Base-by-base conservation (phyloP, 2,329 filamentous ascomycete genomes). In the Pseudocercospora pini-densiflorae region DNA sequence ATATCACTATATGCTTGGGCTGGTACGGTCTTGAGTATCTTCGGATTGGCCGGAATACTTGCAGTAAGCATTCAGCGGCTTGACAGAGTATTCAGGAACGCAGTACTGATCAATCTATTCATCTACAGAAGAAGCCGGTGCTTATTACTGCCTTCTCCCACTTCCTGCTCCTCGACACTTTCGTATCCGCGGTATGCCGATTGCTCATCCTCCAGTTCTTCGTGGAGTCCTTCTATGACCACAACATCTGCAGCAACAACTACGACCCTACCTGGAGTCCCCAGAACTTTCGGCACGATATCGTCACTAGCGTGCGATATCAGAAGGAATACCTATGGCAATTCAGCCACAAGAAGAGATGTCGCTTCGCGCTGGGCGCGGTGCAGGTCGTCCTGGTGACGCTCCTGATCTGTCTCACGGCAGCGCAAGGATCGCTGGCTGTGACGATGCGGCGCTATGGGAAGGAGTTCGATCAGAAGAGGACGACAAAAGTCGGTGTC, bases 1-100 rank as follows among this genome's bases (percentile, higher is more conserved):
- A 68, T 74, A 16, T 68, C 67, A 16, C 59, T 69, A 12, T 76
- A 76, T 61, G 72, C 72, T 23, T 76, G 71, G 72, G 71, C 71
- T 19, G 71, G 73, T 12, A 71, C 65, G 54, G 64, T 65, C 5
- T 58, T 74, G 65, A 73, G 71, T 40, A 47, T 70, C 16, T 51
- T 74, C 24, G 73, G 73, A 29, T 55, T 75, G 29, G 63, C 66
- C 21, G 74, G 73, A 21, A 70, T 73, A 24, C 59, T 66, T 29
- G 65, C 66, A 27, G 73, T 74, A 71, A 65, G 69, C 31, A 24
- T 29, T 31, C 24, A 55, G 23, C 23, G 24, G 14, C 47, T 23
- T 16, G 47, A 14, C 19, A 14, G 19, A 23, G 5, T 23, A 10
- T 4, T 24, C 21, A 12, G 14, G 47, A 27, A 21, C 19, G 12